These are phyloP conservation scores for Picochlorum costavermella DNA, from an alignment of 139 green algal species.

Conservation along the genomic window DNA sequence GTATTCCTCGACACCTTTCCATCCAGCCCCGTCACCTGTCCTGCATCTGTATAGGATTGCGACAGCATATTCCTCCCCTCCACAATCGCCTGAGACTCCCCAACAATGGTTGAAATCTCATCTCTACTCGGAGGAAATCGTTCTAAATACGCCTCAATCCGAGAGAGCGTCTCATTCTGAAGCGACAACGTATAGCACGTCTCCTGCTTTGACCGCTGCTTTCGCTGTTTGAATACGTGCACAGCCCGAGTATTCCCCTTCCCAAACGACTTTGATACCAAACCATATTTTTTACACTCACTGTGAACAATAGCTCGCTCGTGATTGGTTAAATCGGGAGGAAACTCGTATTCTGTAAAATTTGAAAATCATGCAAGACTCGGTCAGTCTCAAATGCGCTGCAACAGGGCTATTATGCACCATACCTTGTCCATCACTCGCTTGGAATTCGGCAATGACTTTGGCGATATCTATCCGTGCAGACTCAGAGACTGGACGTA, in stretches of 20 bases:
- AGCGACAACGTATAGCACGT: slow-evolving; percentile 26
- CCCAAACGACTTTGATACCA: slow-evolving; percentile 38
- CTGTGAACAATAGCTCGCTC: slow-evolving; percentile 63
- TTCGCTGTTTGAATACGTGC: slow-evolving; percentile 25
- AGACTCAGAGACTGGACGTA: slow-evolving; percentile 36
- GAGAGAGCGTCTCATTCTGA: slow-evolving; percentile 4
- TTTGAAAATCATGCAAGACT: background rate
- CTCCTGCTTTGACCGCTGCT: background rate
- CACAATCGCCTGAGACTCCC: slow-evolving; percentile 6
- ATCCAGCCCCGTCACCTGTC: background rate
- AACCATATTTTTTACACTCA: slow-evolving; percentile 56
- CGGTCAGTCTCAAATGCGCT: no score
- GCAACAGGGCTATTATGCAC: background rate
- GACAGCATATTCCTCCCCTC: background rate
- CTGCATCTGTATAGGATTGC: slow-evolving; percentile 7
- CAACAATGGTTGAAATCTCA: slow-evolving; percentile 19
- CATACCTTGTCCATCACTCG: slow-evolving; percentile 22
- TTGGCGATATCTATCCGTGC: slow-evolving; percentile 32
- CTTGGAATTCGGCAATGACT: slow-evolving; percentile 33
- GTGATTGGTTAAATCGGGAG: slow-evolving; percentile 54
- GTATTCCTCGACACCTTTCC: background rate
- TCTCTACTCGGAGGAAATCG: slow-evolving; percentile 17
- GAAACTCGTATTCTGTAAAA: slow-evolving; percentile 52
- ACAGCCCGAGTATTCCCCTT: slow-evolving; percentile 30
- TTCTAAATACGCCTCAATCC: slow-evolving; percentile 27